Evolutionary conservation across 495 filamentous ascomycete species (phyloP).

Genomic region (Daldinia loculata): DNA sequence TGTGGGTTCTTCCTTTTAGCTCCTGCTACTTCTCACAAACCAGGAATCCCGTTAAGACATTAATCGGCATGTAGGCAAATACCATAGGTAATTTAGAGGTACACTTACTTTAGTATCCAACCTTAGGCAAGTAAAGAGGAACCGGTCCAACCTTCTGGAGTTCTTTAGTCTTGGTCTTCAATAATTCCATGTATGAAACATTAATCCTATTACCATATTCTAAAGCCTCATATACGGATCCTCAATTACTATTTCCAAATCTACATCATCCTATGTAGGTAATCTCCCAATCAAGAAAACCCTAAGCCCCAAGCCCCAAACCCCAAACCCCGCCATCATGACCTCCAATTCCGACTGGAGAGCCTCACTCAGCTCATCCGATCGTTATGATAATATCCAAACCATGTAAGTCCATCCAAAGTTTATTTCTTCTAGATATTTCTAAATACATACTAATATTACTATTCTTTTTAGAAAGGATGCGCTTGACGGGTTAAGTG

Average conservation of each 20-base stretch:
- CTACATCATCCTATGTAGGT: background rate
- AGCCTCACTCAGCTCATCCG: constrained; percentile 52
- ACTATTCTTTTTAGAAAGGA: constrained; percentile 30
- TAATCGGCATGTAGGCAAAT: background rate
- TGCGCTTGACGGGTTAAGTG: constrained; percentile 30
- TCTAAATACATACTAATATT: background rate
- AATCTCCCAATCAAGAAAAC: background rate
- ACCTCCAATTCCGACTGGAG: constrained; percentile 49
- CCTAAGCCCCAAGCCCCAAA: background rate
- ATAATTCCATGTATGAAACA: background rate
- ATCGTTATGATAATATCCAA: constrained; percentile 63
- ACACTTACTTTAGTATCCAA: background rate
- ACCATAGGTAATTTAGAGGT: background rate
- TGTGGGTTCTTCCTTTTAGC: background rate
- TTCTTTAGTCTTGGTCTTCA: background rate
- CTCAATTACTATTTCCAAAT: background rate
- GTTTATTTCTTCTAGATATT: background rate
- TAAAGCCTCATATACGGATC: background rate
- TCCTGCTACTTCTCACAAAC: background rate
- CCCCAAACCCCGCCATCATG: constrained; percentile 30
- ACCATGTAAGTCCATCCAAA: constrained; percentile 52
- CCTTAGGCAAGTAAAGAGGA: background rate
- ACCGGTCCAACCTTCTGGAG: background rate
- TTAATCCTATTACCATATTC: background rate
- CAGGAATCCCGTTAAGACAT: background rate